These are phyloP conservation scores for Metschnikowia henanensis DNA, from an alignment of 805 yeast genomes.

Conservation along the genomic window DNA sequence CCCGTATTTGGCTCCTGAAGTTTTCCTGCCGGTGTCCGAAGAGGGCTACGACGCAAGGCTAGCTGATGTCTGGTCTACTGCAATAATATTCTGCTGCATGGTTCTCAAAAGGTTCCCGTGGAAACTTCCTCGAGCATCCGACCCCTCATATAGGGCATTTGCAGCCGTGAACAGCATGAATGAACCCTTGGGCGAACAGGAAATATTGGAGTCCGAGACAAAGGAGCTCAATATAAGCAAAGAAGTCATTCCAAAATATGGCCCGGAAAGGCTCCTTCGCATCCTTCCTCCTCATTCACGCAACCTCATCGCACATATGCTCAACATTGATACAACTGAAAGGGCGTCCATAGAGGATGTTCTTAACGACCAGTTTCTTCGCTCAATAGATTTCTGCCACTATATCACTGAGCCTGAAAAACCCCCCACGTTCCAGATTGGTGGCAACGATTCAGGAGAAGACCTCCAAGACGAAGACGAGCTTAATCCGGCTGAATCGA, in stretches of 20 bases:
- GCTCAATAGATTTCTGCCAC: conserved; percentile 56
- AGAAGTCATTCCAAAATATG: conserved; percentile 30
- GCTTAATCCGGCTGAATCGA: neutral
- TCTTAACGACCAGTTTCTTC: conserved; percentile 55
- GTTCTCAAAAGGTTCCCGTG: conserved; percentile 87
- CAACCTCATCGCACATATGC: conserved; percentile 61
- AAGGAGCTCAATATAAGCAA: conserved; percentile 14
- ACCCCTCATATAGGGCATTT: conserved; percentile 73
- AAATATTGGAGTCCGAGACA: conserved; percentile 12
- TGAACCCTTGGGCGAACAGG: conserved; percentile 14
- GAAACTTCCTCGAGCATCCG: conserved; percentile 84
- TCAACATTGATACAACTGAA: conserved; percentile 54
- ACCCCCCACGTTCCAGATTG: conserved; percentile 5
- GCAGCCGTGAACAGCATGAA: conserved; percentile 17
- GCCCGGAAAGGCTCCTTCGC: conserved; percentile 72
- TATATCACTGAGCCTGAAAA: conserved; percentile 17
- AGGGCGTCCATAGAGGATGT: conserved; percentile 63
- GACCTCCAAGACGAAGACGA: neutral
- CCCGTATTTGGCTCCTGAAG: conserved; percentile 95
- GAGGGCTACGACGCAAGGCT: conserved; percentile 78
- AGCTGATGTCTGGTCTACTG: conserved; percentile 92
- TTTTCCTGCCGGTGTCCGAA: conserved; percentile 43
- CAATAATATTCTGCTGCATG: conserved; percentile 92
- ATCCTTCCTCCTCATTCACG: conserved; percentile 70
- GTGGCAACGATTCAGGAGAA: conserved; percentile 1